Conservation (phyloP, 345 rosid species). For the Boechera divaricarpa region DNA sequence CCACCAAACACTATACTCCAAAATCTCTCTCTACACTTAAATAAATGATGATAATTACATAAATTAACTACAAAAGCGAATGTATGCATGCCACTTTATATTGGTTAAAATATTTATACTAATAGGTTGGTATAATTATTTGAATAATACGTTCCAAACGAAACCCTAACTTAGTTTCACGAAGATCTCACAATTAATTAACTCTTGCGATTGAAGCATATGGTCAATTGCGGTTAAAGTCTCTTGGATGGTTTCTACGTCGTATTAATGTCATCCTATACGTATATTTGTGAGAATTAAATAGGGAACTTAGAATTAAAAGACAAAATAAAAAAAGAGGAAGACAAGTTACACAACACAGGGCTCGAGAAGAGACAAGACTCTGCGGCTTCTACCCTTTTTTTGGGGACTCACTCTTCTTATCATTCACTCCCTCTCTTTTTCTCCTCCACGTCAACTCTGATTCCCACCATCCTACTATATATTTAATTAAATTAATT, state of each 20-base stretch:
- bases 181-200: neutral
- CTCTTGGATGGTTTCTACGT: slow-evolving; percentile 7
- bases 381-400: slow-evolving; percentile 43
- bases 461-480: slow-evolving; percentile 32
- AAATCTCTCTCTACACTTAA: slow-evolving; percentile 44
- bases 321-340: neutral
- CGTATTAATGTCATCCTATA: slow-evolving; percentile 5
- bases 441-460: slow-evolving; percentile 46
- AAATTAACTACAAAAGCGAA: neutral
- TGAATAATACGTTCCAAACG: neutral
- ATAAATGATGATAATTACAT: slow-evolving; percentile 13
- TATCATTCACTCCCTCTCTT: slow-evolving; percentile 46
- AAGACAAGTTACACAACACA: slow-evolving; percentile 41
- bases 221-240: slow-evolving; percentile 9
- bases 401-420: slow-evolving; percentile 50
- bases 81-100: neutral
- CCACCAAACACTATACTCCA: slow-evolving; percentile 50
- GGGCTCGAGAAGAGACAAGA: slow-evolving; percentile 54
- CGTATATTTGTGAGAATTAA: neutral
- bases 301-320: neutral
- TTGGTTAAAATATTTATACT: neutral
- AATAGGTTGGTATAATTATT: neutral
- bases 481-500: neutral
- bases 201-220: slow-evolving; percentile 12
- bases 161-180: slow-evolving; percentile 25